These are phyloP conservation scores for Porcisia deanei DNA, from an alignment of 208 protist genomes.

Conservation along the genomic window DNA sequence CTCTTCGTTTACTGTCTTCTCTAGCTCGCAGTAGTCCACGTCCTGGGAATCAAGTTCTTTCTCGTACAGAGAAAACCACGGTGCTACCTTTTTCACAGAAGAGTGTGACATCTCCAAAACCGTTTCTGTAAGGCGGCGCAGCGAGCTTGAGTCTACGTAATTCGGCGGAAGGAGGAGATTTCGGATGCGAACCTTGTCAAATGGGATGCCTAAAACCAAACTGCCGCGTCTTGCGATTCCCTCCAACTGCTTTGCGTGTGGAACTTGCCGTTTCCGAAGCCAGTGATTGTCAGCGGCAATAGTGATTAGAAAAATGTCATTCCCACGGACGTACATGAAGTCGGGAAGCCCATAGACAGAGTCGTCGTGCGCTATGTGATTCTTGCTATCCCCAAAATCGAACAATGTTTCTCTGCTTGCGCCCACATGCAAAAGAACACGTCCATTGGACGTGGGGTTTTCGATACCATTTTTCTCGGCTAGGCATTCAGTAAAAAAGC, in stretches of 20 bases:
- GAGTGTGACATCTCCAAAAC: constrained; percentile 37
- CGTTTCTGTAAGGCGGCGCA: constrained; percentile 57
- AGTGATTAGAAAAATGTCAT: constrained; percentile 75
- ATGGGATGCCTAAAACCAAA: constrained; percentile 80
- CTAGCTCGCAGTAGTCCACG: constrained; percentile 72
- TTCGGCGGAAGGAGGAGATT: constrained; percentile 77
- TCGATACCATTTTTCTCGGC: constrained; percentile 23
- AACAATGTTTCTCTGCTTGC: constrained; percentile 63
- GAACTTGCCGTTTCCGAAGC: constrained; percentile 80
- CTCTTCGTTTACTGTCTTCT: constrained; percentile 72
- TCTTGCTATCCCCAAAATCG: constrained; percentile 71
- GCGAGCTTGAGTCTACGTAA: constrained; percentile 72
- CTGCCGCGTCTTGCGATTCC: constrained; percentile 77
- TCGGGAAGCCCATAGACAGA: constrained; percentile 73
- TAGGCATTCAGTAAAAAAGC: constrained; percentile 50
- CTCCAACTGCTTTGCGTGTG: constrained; percentile 82
- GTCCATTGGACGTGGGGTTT: constrained; percentile 18
- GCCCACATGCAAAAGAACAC: constrained; percentile 45
- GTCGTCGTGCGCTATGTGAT: constrained; percentile 57
- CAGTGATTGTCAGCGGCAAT: constrained; percentile 85
- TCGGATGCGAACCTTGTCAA: constrained; percentile 64
- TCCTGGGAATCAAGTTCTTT: constrained; percentile 78
- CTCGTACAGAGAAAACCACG: constrained; percentile 68
- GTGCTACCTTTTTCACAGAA: constrained; percentile 19
- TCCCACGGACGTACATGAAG: constrained; percentile 72